Percentiles rank a stretch among this genome's conserved stretches.
These are phyloP conservation scores for Ceratobasidium sp. DNA, from an alignment of 1,284 basidiomycete genomes.

Conservation along the genomic window DNA sequence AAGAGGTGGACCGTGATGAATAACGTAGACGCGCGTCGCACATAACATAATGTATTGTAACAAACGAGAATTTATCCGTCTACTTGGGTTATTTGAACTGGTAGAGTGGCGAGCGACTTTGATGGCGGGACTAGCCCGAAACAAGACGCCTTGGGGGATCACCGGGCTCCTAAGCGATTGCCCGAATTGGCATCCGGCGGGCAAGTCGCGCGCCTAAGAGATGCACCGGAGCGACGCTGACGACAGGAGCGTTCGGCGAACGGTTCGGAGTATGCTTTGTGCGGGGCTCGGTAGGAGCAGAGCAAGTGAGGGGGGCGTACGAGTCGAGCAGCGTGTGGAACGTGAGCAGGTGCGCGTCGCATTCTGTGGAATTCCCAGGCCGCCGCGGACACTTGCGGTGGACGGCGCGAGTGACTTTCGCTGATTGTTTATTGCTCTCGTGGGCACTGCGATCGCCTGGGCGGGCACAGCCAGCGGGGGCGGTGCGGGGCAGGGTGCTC, in stretches of 20 bases:
- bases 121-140: background rate
- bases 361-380: background rate
- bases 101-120: background rate
- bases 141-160: background rate
- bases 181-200: background rate
- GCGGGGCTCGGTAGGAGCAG: background rate
- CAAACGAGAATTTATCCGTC: background rate
- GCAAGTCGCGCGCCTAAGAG: background rate
- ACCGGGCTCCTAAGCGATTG: background rate
- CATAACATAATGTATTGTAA: conserved; percentile 6
- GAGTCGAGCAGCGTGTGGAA: background rate
- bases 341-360: background rate
- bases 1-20: conserved; percentile 11
- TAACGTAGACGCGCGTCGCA: background rate
- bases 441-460: background rate
- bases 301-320: background rate
- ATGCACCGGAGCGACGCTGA: background rate
- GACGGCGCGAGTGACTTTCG: conserved; percentile 13
- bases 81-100: background rate
- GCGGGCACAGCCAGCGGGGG: background rate
- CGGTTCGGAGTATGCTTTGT: background rate
- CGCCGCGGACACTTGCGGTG: background rate
- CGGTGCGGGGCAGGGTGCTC: background rate
- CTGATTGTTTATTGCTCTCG: background rate
- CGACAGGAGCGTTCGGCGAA: background rate